phyloP scores from a whole-genome alignment of 495 filamentous ascomycete species.

The Cercophora scortea region DNA sequence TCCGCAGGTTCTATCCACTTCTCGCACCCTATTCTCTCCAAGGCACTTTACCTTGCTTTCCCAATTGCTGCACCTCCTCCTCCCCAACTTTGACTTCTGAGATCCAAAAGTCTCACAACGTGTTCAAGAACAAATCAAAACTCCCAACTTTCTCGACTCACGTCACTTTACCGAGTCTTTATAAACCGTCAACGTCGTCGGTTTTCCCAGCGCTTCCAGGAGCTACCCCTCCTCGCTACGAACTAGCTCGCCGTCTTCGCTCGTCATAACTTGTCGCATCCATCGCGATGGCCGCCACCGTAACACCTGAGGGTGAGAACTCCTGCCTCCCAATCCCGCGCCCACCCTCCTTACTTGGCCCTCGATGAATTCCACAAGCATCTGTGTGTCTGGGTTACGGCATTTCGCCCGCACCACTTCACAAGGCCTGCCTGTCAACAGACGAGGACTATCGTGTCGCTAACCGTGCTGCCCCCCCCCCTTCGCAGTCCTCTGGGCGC shows the following conservation, averaged over 20 bases:
- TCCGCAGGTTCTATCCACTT: not conserved
- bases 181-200: not conserved
- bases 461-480: not conserved
- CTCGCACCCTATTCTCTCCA: not conserved
- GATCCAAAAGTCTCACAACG: not conserved
- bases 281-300: constrained; percentile 17
- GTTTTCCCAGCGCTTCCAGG: constrained; percentile 3
- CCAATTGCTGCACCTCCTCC: not conserved
- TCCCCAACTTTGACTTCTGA: not conserved
- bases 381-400: no score
- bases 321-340: not conserved
- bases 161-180: not conserved
- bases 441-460: not conserved
- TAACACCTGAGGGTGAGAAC: constrained; percentile 25
- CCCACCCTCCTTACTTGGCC: not conserved
- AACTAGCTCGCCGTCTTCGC: not conserved
- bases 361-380: not conserved
- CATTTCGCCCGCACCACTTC: not conserved
- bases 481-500: constrained; percentile 82
- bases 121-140: not conserved
- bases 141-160: not conserved
- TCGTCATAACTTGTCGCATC: constrained; percentile 1
- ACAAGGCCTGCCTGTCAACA: not conserved
- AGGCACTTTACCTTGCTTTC: not conserved
- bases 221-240: constrained; percentile 20